phyloP scores from a whole-genome alignment of 202 grass and related monocot species.

The Miscanthus sacchariflorus region DNA sequence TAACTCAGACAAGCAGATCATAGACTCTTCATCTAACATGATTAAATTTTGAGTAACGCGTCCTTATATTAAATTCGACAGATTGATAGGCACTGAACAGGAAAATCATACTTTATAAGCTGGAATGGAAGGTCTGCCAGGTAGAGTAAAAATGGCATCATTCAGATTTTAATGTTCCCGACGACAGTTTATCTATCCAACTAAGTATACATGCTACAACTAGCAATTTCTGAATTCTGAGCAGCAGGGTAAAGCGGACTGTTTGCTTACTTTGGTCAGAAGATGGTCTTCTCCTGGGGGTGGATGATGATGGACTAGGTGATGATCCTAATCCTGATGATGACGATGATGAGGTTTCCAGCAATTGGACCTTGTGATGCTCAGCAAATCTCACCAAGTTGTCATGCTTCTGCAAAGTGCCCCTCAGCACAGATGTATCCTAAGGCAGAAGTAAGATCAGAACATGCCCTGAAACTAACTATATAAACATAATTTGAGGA shows the following conservation, averaged over 20 bases:
- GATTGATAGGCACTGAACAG: constrained; percentile 2
- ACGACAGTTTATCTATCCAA: constrained; percentile 26
- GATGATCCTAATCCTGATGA: constrained; percentile 45
- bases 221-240: constrained; percentile 18
- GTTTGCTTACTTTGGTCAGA: constrained; percentile 66
- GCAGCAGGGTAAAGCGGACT: neutral
- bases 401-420: constrained; percentile 72
- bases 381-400: constrained; percentile 79
- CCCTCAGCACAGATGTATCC: constrained; percentile 77
- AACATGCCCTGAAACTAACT: constrained; percentile 10
- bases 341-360: constrained; percentile 54
- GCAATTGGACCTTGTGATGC: constrained; percentile 62
- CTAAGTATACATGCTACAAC: neutral
- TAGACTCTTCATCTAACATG: neutral
- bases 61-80: neutral
- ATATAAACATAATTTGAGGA: constrained; percentile 12
- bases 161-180: neutral
- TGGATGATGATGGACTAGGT: constrained; percentile 59
- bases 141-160: constrained; percentile 15
- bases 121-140: neutral
- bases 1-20: neutral
- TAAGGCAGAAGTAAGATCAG: constrained; percentile 46
- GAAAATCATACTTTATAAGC: constrained; percentile 8
- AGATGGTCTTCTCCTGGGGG: constrained; percentile 73
- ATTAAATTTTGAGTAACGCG: neutral